A percentile compares a stretch with the other conserved stretches of the same genome.
Conservation (phyloP, 2,329 filamentous ascomycete species). For the Fusarium redolens region DNA sequence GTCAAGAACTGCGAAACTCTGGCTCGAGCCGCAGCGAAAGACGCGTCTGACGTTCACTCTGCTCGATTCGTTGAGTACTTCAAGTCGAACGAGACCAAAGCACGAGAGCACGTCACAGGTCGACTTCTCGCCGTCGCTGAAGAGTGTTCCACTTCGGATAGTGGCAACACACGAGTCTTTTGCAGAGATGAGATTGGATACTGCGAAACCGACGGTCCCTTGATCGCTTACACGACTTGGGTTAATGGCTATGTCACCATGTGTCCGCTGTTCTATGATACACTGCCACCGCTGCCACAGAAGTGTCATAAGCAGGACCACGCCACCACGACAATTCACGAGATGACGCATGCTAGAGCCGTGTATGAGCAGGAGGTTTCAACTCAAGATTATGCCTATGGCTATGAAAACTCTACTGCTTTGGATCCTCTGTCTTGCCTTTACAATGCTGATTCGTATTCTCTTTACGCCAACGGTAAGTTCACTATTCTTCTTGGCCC, state of each 20-base stretch:
- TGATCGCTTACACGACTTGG: slow-evolving; percentile 38
- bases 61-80: slow-evolving; percentile 37
- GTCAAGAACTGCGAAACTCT: slow-evolving; percentile 29
- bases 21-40: slow-evolving; percentile 28
- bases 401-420: slow-evolving; percentile 37
- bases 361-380: slow-evolving; percentile 28
- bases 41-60: slow-evolving; percentile 20
- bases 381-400: slow-evolving; percentile 33
- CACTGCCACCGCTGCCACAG: slow-evolving; percentile 11
- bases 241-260: slow-evolving; percentile 34
- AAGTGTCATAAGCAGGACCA: slow-evolving; percentile 40
- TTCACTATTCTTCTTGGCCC: rapidly evolving
- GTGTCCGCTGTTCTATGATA: slow-evolving; percentile 34
- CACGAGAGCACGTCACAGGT: slow-evolving; percentile 27
- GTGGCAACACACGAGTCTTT: slow-evolving; percentile 7
- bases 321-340: slow-evolving; percentile 32
- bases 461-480: slow-evolving; percentile 37
- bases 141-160: slow-evolving; percentile 20
- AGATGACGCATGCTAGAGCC: slow-evolving; percentile 36
- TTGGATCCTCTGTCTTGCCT: slow-evolving; percentile 17
- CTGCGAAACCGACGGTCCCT: slow-evolving; percentile 22
- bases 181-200: slow-evolving; percentile 17
- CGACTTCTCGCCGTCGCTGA: slow-evolving; percentile 32
- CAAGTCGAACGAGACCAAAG: slow-evolving; percentile 34
- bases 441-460: slow-evolving; percentile 36